A percentile compares a stretch with the other conserved stretches of the same genome.
These are phyloP conservation scores for Ustilago trichophora DNA, from an alignment of 1,284 basidiomycete species.

Conservation along the genomic window DNA sequence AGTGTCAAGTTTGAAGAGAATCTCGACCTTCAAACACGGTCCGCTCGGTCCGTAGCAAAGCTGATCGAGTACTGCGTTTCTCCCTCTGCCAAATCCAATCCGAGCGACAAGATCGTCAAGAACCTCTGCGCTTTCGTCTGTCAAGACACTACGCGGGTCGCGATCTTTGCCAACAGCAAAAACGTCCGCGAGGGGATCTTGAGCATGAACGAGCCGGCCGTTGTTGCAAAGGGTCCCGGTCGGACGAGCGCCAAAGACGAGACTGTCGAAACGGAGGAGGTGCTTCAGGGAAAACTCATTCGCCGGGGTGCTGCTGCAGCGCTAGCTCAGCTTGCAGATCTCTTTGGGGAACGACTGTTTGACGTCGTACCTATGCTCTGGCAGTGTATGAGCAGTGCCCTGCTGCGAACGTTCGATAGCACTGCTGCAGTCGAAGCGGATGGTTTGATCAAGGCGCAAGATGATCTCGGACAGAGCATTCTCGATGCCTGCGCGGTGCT, in stretches of 20 bases:
- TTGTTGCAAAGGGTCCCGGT: constrained; percentile 22
- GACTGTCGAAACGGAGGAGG: constrained; percentile 67
- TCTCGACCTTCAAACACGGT: constrained; percentile 85
- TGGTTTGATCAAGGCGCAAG: no score
- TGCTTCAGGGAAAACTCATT: constrained; percentile 69
- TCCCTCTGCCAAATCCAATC: constrained; percentile 71
- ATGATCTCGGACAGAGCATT: constrained; percentile 79
- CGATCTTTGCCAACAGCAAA: constrained; percentile 80
- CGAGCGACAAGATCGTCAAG: constrained; percentile 93
- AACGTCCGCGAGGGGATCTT: constrained; percentile 78
- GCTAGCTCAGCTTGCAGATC: constrained; percentile 79
- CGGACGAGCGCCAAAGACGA: constrained; percentile 36
- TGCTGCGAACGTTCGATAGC: constrained; percentile 78
- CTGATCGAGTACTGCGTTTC: constrained; percentile 85
- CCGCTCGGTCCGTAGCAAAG: constrained; percentile 83
- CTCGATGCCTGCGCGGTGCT: constrained; percentile 92
- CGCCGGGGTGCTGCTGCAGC: constrained; percentile 85
- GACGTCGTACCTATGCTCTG: constrained; percentile 88
- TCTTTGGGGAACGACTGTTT: constrained; percentile 80
- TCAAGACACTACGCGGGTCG: constrained; percentile 82
- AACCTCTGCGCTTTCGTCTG: constrained; percentile 97
- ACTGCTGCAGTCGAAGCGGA: no score
- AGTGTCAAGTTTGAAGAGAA: constrained; percentile 90
- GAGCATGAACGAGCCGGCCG: constrained; percentile 72
- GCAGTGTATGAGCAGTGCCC: constrained; percentile 85